Evolutionary conservation across 805 yeast species (phyloP), one percentile per base, ranked within the genome.

Genomic region (Kazachstania viticola): DNA sequence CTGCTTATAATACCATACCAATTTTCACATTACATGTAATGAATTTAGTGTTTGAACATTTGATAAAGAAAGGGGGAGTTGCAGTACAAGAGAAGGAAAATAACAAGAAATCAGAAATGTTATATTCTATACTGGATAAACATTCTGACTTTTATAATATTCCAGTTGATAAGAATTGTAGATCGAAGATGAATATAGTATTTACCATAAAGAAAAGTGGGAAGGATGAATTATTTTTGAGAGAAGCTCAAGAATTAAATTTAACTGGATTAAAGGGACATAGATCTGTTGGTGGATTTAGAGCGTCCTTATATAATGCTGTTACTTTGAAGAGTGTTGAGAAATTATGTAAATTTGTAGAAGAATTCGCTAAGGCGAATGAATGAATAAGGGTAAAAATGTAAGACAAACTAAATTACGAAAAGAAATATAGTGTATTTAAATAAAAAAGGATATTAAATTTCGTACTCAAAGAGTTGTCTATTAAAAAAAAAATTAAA

Each of bases 1-100:
- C 95, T 9, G 84, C 95, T 28, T 88, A 91, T 63, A 91, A 91
- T 65, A 91, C 99, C 4, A 77, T 91, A 37, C 95, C 98, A 27
- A 83, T 88, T 41, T 84, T 91, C 62, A 82, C 95, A 5, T 68
- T 88, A 32, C 93, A 84, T 54, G 75, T 88, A 23, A 73, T 88
- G 51, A 76, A 82, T 48, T 66, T 88, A 45, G 95, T 82, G 5
- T 67, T 85, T 36, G 69, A 71, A 31, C 60, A 71, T 42, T 61
- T 88, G 36, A 41, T 83, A 18, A 56, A 55, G 3, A 55, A 61
- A 33, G 97, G 98, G 30, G 97, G 97, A 9, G 58, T 91, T 14
- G 63, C 48, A 5, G 61, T 51, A 1, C 88, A 81, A 48, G 71
- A 77, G 44, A 49, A 51, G 29, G 59, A 61, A 40, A 79, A 84